These are phyloP conservation scores for Malassezia cuniculi DNA, from an alignment of 1,284 basidiomycete species.

Conservation along the genomic window DNA sequence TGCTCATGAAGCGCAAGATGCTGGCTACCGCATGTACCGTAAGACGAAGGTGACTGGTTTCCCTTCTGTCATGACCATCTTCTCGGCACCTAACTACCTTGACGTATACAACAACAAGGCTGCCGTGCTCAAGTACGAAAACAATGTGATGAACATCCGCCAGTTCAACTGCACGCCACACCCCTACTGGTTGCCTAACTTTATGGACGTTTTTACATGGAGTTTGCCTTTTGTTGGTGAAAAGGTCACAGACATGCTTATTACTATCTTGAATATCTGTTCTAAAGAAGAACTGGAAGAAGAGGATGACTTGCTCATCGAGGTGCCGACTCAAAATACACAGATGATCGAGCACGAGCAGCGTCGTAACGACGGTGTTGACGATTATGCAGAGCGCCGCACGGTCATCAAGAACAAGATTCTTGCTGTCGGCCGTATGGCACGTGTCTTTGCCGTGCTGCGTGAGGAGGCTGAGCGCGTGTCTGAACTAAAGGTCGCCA, in stretches of 20 bases:
- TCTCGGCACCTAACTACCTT: constrained; percentile 83
- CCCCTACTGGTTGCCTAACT: constrained; percentile 93
- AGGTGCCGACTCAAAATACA: constrained; percentile 13
- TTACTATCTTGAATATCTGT: constrained; percentile 83
- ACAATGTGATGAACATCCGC: constrained; percentile 84
- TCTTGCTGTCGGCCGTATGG: constrained; percentile 89
- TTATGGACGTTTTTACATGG: constrained; percentile 99
- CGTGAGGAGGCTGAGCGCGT: constrained; percentile 98
- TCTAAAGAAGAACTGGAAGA: constrained; percentile 88
- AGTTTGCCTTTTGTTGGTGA: constrained; percentile 95
- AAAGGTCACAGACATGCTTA: constrained; percentile 92
- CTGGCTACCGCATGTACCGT: constrained; percentile 93
- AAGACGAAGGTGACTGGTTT: constrained; percentile 81
- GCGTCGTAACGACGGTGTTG: constrained; percentile 13
- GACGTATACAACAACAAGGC: constrained; percentile 96
- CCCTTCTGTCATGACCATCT: constrained; percentile 92
- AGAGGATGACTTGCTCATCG: constrained; percentile 52
- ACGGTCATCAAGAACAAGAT: constrained; percentile 95
- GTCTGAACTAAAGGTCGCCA: constrained; percentile 85
- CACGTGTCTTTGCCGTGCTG: constrained; percentile 83
- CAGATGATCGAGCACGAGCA: not conserved
- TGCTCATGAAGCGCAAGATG: constrained; percentile 88
- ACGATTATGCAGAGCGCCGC: constrained; percentile 61
- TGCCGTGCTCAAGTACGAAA: constrained; percentile 88
- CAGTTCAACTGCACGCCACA: constrained; percentile 93